These are phyloP conservation scores for Aspergillus kassunensis DNA, from an alignment of 495 filamentous ascomycete genomes.

Conservation along the genomic window DNA sequence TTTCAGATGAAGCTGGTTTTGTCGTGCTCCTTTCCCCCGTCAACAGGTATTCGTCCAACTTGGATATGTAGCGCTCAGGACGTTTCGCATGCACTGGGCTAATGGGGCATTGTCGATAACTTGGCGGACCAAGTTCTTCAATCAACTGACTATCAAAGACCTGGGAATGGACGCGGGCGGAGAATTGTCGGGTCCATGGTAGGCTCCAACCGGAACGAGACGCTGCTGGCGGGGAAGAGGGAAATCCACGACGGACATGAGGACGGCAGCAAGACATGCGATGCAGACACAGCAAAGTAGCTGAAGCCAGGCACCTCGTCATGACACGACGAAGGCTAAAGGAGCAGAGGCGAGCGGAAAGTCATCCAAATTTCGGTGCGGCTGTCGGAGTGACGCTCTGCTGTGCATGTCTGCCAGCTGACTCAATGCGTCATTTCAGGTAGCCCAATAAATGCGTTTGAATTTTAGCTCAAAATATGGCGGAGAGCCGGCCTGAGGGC, in stretches of 20 bases:
- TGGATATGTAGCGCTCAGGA: conserved; percentile 37
- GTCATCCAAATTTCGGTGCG: conserved; percentile 35
- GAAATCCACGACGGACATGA: not conserved
- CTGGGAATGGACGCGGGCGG: conserved; percentile 7
- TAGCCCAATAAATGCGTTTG: not conserved
- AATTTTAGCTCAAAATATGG: too few relatives aligned
- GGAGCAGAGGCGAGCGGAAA: conserved; percentile 27
- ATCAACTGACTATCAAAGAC: conserved; percentile 11
- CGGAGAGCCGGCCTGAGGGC: not conserved
- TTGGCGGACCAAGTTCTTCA: not conserved
- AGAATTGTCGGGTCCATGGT: conserved; percentile 24
- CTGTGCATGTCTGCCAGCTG: conserved; percentile 37
- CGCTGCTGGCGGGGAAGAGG: conserved; percentile 5
- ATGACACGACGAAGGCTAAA: conserved; percentile 39
- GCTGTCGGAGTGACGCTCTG: conserved; percentile 23
- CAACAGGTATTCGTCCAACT: conserved; percentile 41
- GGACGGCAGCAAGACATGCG: conserved; percentile 21
- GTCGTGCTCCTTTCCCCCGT: conserved; percentile 26
- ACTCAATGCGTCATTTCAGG: conserved; percentile 19
- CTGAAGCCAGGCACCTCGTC: conserved; percentile 39
- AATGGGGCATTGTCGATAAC: conserved; percentile 14
- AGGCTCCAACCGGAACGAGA: conserved; percentile 7
- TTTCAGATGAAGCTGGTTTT: conserved; percentile 5
- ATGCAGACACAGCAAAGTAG: conserved; percentile 35
- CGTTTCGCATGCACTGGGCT: conserved; percentile 9